phyloP scores from a whole-genome alignment of 495 filamentous ascomycete species.

The Evernia prunastri region DNA sequence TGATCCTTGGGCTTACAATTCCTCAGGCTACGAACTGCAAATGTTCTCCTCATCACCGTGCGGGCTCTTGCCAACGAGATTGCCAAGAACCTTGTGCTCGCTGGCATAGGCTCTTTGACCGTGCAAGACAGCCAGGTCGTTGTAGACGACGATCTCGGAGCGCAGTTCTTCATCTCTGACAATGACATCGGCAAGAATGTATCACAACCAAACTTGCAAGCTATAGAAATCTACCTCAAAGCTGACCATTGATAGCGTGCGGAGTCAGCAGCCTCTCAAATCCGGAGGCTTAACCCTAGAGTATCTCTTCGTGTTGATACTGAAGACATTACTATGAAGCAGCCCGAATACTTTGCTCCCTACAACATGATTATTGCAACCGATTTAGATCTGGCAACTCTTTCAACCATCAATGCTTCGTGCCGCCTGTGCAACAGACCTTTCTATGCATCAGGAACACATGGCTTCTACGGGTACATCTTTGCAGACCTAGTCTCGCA shows the following conservation, averaged over 20 bases:
- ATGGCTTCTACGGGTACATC: slow-evolving; percentile 90
- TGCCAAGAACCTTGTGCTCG: slow-evolving; percentile 94
- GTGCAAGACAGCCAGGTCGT: slow-evolving; percentile 76
- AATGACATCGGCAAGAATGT: slow-evolving; percentile 71
- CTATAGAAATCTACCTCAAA: neutral
- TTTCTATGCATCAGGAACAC: slow-evolving; percentile 83
- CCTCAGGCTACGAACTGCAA: slow-evolving; percentile 74
- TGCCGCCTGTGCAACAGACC: slow-evolving; percentile 66
- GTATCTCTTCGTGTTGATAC: slow-evolving; percentile 70
- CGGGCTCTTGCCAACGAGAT: slow-evolving; percentile 90
- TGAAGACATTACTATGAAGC: slow-evolving; percentile 51
- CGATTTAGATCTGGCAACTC: slow-evolving; percentile 65
- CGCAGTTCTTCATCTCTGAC: slow-evolving; percentile 81
- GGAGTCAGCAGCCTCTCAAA: slow-evolving; percentile 67
- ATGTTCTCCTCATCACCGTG: slow-evolving; percentile 83
- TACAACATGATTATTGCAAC: slow-evolving; percentile 92
- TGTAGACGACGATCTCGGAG: slow-evolving; percentile 72
- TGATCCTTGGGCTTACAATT: slow-evolving; percentile 14
- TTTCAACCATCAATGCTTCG: slow-evolving; percentile 73
- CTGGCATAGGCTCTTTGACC: slow-evolving; percentile 87
- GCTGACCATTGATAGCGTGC: slow-evolving; percentile 53
- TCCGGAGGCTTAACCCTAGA: slow-evolving; percentile 83
- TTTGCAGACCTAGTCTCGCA: slow-evolving; percentile 89
- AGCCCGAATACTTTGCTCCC: slow-evolving; percentile 61
- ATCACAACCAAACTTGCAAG: slow-evolving; percentile 21